Base-by-base conservation (phyloP, 169 alveolate genomes). In the Plasmodium yoelii region DNA sequence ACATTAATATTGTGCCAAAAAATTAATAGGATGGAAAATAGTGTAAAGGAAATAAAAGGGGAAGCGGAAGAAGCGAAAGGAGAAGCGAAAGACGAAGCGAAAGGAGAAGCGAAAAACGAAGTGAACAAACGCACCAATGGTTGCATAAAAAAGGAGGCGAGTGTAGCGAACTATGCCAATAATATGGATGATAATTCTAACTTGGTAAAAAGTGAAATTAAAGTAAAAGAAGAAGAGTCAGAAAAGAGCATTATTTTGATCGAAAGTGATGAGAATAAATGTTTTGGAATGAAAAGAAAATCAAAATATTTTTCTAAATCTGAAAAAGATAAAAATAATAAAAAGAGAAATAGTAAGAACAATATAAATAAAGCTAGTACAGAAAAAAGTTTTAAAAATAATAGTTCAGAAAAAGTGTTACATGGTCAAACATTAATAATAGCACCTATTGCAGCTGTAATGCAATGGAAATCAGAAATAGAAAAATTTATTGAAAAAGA, bases 391-490 rank as follows among this genome's bases (percentile, higher is more conserved):
- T 24, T 4, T 22, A 5, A 19, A 22, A 26, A 61, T 7, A 47
- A 34, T 19, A 28, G 18, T 39, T 39, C 18, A 5, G 19, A 12
- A 34, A 24, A 18, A 26, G 34, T 10, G 28, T 24, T 44, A 9
- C 73, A 72, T 15, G 96, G 96, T 0, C 77, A 93, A 46, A 94
- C 95, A 15, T 87, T 94, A 56, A 93, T 94, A 39, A 88, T 94
- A 22, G 93, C 95, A 39, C 96, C 96, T n/a, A 89, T 94, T 5
- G 96, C 96, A 47, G 96, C 96, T 53, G 94, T 93, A 2, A 87
- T 93, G 87, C 96, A 94, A 88, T 94, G 96, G 96, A 90, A 92
- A 64, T 93, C 92, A 26, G 96, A 94, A 60, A 94, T 94, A 13
- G 92, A 94, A 61, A 73, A 93, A 55, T 91, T 92, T 69, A 65